phyloP scores from a whole-genome alignment of 768 basidiomycete genomes.

The Boletus tomentosulus region DNA sequence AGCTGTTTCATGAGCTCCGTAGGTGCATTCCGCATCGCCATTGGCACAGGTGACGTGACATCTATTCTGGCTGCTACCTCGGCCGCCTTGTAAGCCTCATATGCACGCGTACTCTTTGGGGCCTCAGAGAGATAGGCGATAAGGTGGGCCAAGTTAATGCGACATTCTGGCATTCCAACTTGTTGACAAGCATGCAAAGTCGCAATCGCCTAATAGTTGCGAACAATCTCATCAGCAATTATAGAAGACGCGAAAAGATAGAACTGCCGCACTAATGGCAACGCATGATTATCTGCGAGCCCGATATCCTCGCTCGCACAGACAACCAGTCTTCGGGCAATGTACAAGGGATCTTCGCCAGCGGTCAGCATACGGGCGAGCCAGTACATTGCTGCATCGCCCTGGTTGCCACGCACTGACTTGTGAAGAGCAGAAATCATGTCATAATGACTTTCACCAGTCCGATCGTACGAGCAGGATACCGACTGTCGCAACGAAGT shows the following conservation, averaged over 20 bases:
- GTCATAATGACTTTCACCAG: constrained; percentile 73
- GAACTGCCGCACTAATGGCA: constrained; percentile 54
- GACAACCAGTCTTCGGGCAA: constrained; percentile 70
- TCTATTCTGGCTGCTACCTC: constrained; percentile 56
- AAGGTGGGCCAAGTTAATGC: constrained; percentile 73
- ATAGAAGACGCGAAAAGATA: constrained; percentile 4
- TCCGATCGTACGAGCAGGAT: constrained; percentile 66
- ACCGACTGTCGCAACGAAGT: constrained; percentile 57
- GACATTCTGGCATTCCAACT: constrained; percentile 80
- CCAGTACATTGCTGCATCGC: constrained; percentile 83
- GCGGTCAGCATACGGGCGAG: constrained; percentile 77
- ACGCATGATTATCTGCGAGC: constrained; percentile 69
- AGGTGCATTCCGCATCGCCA: constrained; percentile 75
- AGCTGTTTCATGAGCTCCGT: constrained; percentile 66
- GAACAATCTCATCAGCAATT: constrained; percentile 1
- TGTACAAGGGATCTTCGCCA: constrained; percentile 78
- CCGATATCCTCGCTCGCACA: constrained; percentile 87
- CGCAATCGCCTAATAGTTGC: constrained; percentile 50
- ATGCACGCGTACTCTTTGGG: constrained; percentile 75
- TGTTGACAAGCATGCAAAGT: constrained; percentile 61
- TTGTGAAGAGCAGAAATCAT: constrained; percentile 86
- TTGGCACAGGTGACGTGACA: constrained; percentile 56
- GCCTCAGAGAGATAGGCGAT: constrained; percentile 79
- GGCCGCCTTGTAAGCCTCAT: constrained; percentile 71
- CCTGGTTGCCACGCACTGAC: constrained; percentile 71